Evolutionary conservation across 163 green algal genomes (phyloP).

Genomic region (Chlamydomonas reinhardtii): DNA sequence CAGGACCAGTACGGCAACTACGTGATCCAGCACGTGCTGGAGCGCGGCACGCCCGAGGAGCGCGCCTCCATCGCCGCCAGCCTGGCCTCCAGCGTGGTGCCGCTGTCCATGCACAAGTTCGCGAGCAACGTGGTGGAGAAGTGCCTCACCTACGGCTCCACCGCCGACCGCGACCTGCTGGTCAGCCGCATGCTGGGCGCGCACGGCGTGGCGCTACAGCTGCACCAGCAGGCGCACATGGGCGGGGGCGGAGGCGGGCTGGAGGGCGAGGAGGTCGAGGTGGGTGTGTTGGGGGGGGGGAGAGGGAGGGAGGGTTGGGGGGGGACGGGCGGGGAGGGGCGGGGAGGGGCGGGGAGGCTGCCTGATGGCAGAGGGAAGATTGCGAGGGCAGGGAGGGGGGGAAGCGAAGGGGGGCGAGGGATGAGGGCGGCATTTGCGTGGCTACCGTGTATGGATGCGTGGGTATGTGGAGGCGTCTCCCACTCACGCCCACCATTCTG

Average conservation of each 20-base stretch:
- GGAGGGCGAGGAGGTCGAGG: slow-evolving; percentile 18
- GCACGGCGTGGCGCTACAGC: slow-evolving; percentile 25
- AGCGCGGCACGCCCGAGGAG: slow-evolving; percentile 72
- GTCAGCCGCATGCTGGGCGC: slow-evolving; percentile 76
- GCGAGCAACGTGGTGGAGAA: slow-evolving; percentile 95
- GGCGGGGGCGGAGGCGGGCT: neutral
- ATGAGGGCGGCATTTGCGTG: no score
- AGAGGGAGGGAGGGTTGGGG: neutral
- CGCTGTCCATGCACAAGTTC: slow-evolving; percentile 79
- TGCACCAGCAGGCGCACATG: neutral
- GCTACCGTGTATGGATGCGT: no score
- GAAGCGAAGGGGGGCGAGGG: no score
- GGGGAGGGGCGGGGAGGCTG: no score
- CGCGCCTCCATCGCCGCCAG: slow-evolving; percentile 58
- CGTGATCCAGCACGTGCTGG: slow-evolving; percentile 90
- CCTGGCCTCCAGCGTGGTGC: slow-evolving; percentile 66
- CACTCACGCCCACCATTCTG: no score
- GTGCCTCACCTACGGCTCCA: slow-evolving; percentile 84
- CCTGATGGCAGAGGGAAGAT: no score
- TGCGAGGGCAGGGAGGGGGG: no score
- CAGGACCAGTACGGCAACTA: slow-evolving; percentile 95
- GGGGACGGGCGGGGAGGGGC: no score
- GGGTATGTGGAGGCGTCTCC: no score
- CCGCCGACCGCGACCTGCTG: slow-evolving; percentile 76
- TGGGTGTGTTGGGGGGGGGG: neutral